phyloP scores from a whole-genome alignment of 176 grass and related monocot genomes.

The Oryza australiensis region DNA sequence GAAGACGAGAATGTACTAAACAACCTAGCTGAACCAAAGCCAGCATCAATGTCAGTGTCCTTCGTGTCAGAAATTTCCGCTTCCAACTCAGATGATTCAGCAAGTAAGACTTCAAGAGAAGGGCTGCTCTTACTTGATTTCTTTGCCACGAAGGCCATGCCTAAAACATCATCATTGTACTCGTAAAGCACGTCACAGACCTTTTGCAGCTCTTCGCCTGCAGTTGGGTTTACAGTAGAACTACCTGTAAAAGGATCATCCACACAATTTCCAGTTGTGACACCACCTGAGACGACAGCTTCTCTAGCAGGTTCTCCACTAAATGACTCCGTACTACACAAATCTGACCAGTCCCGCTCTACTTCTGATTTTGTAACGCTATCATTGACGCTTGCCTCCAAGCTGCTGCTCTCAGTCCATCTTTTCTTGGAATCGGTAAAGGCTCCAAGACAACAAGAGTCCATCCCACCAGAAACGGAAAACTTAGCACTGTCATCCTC shows the following conservation, averaged over 20 bases:
- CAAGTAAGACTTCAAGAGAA: slow-evolving; percentile 62
- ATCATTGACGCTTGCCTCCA: background rate
- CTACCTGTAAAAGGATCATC: slow-evolving; percentile 18
- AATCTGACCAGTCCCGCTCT: slow-evolving; percentile 37
- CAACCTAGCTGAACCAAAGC: slow-evolving; percentile 28
- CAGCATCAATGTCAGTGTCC: background rate
- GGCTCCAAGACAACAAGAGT: slow-evolving; percentile 9
- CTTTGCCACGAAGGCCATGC: slow-evolving; percentile 20
- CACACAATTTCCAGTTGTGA: background rate
- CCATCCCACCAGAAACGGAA: slow-evolving; percentile 14
- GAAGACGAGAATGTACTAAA: slow-evolving; percentile 43
- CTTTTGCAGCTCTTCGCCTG: slow-evolving; percentile 22
- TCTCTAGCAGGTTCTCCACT: slow-evolving; percentile 17
- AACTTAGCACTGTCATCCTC: background rate
- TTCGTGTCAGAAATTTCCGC: slow-evolving; percentile 28
- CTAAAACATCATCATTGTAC: slow-evolving; percentile 30
- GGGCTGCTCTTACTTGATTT: slow-evolving; percentile 20
- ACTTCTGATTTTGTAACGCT: slow-evolving; percentile 29
- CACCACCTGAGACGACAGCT: slow-evolving; percentile 17
- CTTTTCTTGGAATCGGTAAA: slow-evolving; percentile 10
- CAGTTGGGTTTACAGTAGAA: slow-evolving; percentile 6
- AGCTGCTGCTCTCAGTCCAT: slow-evolving; percentile 19
- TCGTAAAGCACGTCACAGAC: slow-evolving; percentile 28
- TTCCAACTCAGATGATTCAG: slow-evolving; percentile 43
- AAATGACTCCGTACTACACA: slow-evolving; percentile 30